phyloP scores from a whole-genome alignment of 2,329 filamentous ascomycete species.

The Colletotrichum ledebouriae region DNA sequence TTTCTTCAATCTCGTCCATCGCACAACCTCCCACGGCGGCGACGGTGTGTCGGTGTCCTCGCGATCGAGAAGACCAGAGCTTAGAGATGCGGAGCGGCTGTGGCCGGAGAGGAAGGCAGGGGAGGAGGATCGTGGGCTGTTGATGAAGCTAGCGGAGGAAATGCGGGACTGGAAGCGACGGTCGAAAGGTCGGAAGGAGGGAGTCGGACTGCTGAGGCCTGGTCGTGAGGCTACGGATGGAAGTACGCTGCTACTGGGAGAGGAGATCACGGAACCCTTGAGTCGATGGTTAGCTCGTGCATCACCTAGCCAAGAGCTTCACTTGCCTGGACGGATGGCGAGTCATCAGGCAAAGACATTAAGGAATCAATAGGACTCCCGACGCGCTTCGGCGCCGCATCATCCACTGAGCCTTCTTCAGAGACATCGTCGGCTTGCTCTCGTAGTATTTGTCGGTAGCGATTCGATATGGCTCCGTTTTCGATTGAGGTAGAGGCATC shows the following conservation, averaged over 20 bases:
- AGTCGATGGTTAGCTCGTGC: slow-evolving; percentile 32
- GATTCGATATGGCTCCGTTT: slow-evolving; percentile 56
- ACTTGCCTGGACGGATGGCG: slow-evolving; percentile 83
- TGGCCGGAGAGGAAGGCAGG: slow-evolving; percentile 83
- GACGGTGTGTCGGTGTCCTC: slow-evolving; percentile 78
- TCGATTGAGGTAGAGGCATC: slow-evolving; percentile 46
- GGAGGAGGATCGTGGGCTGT: slow-evolving; percentile 78
- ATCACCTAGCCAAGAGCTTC: slow-evolving; percentile 7
- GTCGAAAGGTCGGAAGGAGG: slow-evolving; percentile 93
- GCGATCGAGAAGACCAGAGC: slow-evolving; percentile 75
- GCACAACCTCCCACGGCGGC: slow-evolving; percentile 94
- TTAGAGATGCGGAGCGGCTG: slow-evolving; percentile 84
- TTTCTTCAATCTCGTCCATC: slow-evolving; percentile 95
- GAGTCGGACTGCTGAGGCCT: slow-evolving; percentile 77
- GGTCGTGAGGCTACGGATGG: slow-evolving; percentile 77
- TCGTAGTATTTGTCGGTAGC: slow-evolving; percentile 61
- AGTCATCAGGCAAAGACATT: slow-evolving; percentile 83
- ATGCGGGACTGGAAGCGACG: slow-evolving; percentile 92
- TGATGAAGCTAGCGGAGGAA: slow-evolving; percentile 67
- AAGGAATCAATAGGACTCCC: slow-evolving; percentile 79
- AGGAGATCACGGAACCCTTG: slow-evolving; percentile 73
- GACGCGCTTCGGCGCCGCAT: slow-evolving; percentile 65
- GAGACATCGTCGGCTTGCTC: slow-evolving; percentile 61
- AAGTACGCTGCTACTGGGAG: slow-evolving; percentile 81
- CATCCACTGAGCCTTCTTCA: slow-evolving; percentile 68